Conservation (phyloP, 2,329 filamentous ascomycete genomes). For the Aspergillus latus region DNA sequence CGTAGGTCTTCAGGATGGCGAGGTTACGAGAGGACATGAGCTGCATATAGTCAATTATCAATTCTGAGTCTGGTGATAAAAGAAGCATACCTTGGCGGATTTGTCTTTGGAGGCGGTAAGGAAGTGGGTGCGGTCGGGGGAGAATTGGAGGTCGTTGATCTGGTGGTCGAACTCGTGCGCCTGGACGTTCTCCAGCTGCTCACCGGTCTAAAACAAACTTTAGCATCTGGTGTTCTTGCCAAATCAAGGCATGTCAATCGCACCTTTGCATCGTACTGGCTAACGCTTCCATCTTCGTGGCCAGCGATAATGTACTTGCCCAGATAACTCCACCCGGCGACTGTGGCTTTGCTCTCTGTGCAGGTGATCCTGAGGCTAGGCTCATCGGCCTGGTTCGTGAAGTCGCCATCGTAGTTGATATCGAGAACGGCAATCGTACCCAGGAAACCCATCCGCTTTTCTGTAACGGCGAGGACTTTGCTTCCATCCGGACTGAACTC, state of each 20-base stretch:
- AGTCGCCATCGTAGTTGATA: slow-evolving; percentile 75
- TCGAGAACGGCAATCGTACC: slow-evolving; percentile 92
- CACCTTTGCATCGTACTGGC: slow-evolving; percentile 87
- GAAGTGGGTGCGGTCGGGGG: slow-evolving; percentile 91
- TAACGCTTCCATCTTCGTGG: slow-evolving; percentile 93
- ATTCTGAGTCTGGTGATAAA: not conserved
- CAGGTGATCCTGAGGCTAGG: slow-evolving; percentile 83
- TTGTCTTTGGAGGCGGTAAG: slow-evolving; percentile 99
- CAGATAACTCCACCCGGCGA: slow-evolving; percentile 93
- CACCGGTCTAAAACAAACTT: slow-evolving; percentile 61
- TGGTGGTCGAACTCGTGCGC: slow-evolving; percentile 79
- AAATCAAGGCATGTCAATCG: slow-evolving; percentile 15
- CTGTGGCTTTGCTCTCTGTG: slow-evolving; percentile 93
- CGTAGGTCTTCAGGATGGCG: slow-evolving; percentile 87
- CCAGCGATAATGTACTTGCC: slow-evolving; percentile 95
- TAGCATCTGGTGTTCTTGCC: not conserved
- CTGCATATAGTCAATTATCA: slow-evolving; percentile 41
- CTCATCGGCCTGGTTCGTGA: slow-evolving; percentile 79
- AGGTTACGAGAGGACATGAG: slow-evolving; percentile 84
- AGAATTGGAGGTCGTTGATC: slow-evolving; percentile 95
- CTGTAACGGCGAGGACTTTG: slow-evolving; percentile 87
- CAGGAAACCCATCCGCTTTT: slow-evolving; percentile 97
- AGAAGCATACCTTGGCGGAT: slow-evolving; percentile 71
- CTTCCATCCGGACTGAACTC: slow-evolving; percentile 95
- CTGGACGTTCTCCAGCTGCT: slow-evolving; percentile 75